phyloP scores from a whole-genome alignment of 768 basidiomycete genomes.

The Amanita phalloides region DNA sequence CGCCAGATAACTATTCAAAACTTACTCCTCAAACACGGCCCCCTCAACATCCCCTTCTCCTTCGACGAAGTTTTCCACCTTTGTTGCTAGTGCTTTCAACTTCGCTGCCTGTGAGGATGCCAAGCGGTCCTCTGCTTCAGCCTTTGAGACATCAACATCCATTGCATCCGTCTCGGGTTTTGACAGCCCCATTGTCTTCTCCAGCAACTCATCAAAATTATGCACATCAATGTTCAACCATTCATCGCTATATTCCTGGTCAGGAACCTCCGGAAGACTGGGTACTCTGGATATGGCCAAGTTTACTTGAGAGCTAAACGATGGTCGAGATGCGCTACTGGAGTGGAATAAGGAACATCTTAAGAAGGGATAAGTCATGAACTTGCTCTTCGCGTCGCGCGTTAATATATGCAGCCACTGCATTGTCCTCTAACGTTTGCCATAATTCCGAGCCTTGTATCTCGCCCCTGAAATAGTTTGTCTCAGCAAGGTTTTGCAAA shows the following conservation, averaged over 20 bases:
- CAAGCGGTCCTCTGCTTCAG: constrained; percentile 35
- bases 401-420: constrained; percentile 53
- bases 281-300: constrained; percentile 40
- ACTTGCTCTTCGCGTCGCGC: constrained; percentile 60
- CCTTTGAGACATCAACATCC: constrained; percentile 33
- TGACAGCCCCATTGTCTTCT: constrained; percentile 25
- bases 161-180: constrained; percentile 24
- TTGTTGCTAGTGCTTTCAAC: constrained; percentile 67
- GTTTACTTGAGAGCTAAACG: constrained; percentile 71
- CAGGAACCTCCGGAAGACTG: constrained; percentile 14
- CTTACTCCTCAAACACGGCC: constrained; percentile 85
- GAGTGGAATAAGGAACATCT: neutral
- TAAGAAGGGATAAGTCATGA: neutral
- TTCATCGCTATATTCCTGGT: constrained; percentile 60
- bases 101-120: constrained; percentile 58
- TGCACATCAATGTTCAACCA: constrained; percentile 81
- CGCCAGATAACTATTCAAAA: constrained; percentile 8
- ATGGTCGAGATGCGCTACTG: constrained; percentile 52
- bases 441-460: constrained; percentile 68
- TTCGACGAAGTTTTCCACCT: constrained; percentile 86
- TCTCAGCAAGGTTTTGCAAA: constrained; percentile 48
- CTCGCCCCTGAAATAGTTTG: constrained; percentile 74
- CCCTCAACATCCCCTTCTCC: constrained; percentile 86
- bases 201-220: constrained; percentile 67
- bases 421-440: constrained; percentile 63